Conservation (phyloP, 441 rosid species). For the Populus hybrid region DNA sequence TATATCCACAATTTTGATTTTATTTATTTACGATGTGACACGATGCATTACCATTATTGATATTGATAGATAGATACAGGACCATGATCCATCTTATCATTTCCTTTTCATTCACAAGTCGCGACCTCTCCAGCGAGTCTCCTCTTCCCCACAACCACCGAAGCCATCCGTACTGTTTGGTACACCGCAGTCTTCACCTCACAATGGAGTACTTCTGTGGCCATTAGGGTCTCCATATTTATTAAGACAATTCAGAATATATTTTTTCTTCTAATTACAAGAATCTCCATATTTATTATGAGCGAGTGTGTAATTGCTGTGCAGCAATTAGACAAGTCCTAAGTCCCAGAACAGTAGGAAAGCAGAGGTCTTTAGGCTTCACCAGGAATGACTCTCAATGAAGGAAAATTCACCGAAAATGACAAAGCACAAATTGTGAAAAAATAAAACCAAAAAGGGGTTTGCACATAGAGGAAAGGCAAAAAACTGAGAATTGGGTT, state of each 20-base stretch:
- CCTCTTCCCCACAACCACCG: background rate
- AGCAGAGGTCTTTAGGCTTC: background rate
- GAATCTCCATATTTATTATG: background rate
- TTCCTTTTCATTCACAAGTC: background rate
- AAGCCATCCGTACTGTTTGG: background rate
- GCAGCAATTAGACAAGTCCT: background rate
- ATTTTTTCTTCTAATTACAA: background rate
- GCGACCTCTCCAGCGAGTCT: background rate
- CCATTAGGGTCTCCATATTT: no score
- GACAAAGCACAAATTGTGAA: background rate
- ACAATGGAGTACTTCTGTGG: no score
- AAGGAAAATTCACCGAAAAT: background rate
- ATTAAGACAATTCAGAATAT: background rate
- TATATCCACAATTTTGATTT: background rate
- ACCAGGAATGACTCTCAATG: background rate
- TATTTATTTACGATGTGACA: background rate
- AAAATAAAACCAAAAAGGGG: background rate
- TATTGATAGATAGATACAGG: slow-evolving; percentile 1
- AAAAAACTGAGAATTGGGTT: background rate
- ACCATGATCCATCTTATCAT: slow-evolving; percentile 23
- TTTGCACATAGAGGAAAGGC: background rate
- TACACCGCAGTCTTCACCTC: background rate
- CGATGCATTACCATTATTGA: background rate
- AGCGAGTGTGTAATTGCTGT: background rate
- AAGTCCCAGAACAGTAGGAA: background rate